phyloP scores from a whole-genome alignment of 495 filamentous ascomycete species.

The Aspergillus biplanus region DNA sequence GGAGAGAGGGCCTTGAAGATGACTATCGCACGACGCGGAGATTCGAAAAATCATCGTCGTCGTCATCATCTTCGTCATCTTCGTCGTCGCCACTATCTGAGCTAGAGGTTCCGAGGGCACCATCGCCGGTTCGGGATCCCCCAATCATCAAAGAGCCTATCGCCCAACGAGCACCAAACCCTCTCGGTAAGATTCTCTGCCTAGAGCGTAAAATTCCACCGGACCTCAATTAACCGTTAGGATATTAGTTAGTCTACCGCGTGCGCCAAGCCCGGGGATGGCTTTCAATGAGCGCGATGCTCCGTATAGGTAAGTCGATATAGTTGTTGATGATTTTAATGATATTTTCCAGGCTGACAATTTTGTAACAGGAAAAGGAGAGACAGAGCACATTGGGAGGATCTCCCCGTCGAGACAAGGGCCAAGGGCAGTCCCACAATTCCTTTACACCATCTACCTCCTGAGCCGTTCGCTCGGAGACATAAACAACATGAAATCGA shows the following conservation, averaged over 20 bases:
- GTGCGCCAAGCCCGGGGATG: constrained; percentile 21
- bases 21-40: constrained; percentile 3
- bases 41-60: constrained; percentile 15
- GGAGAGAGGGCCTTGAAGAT: constrained; percentile 9
- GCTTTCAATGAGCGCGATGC: constrained; percentile 21
- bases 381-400: constrained; percentile 13
- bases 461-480: constrained; percentile 18
- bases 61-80: constrained; percentile 13
- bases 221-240: too few species aligned
- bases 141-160: constrained; percentile 11
- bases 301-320: constrained; percentile 18
- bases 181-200: constrained; percentile 12
- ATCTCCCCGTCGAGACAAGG: constrained; percentile 18
- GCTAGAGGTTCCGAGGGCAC: constrained; percentile 11
- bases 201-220: background rate
- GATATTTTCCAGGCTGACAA: constrained; percentile 4
- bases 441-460: constrained; percentile 10
- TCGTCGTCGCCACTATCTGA: constrained; percentile 19
- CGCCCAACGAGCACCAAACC: constrained; percentile 5
- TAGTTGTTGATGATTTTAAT: background rate
- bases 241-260: constrained; percentile 17
- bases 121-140: constrained; percentile 12
- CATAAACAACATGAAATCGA: constrained; percentile 18
- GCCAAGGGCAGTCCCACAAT: constrained; percentile 4
- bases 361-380: constrained; percentile 7